Conservation (phyloP, 495 filamentous ascomycete species). For the Pseudomonodictys pantanalensis region DNA sequence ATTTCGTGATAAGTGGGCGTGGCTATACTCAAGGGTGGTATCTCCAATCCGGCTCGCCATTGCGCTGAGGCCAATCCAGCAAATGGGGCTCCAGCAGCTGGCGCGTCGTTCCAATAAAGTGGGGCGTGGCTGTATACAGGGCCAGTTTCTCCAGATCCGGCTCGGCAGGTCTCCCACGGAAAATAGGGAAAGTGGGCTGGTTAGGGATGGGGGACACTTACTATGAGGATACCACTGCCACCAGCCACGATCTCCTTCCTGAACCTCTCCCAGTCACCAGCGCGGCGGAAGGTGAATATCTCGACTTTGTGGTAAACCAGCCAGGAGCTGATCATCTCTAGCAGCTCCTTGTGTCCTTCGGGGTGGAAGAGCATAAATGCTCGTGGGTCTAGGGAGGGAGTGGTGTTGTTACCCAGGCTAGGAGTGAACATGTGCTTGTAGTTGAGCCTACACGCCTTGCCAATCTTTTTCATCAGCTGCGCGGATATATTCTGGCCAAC, state of each 20-base stretch:
- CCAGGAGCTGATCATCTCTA: constrained; percentile 26
- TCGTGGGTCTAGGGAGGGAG: constrained; percentile 4
- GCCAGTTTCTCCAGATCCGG: no score
- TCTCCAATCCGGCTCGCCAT: no score
- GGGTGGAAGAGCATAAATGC: constrained; percentile 31
- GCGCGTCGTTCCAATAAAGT: no score
- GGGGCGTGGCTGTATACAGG: no score
- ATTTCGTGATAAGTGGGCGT: no score
- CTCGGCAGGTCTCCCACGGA: no score
- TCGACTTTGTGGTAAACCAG: constrained; percentile 19
- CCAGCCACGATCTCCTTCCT: constrained; percentile 1
- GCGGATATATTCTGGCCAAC: constrained; percentile 6
- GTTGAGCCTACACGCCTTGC: constrained; percentile 10
- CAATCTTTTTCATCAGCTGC: constrained; percentile 10
- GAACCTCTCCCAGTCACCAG: constrained; percentile 31
- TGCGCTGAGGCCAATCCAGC: no score
- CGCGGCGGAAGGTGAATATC: constrained; percentile 13
- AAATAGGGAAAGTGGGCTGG: background rate
- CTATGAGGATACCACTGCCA: constrained; percentile 27
- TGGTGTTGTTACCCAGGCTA: background rate
- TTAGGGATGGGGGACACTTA: background rate
- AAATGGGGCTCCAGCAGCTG: no score
- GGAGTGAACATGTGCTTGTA: background rate
- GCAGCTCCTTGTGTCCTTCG: constrained; percentile 18
- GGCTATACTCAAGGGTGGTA: no score